Percentiles rank a stretch among this genome's conserved stretches.
Conservation (phyloP, 2,329 filamentous ascomycete genomes). For the Diaporthe capsici region DNA sequence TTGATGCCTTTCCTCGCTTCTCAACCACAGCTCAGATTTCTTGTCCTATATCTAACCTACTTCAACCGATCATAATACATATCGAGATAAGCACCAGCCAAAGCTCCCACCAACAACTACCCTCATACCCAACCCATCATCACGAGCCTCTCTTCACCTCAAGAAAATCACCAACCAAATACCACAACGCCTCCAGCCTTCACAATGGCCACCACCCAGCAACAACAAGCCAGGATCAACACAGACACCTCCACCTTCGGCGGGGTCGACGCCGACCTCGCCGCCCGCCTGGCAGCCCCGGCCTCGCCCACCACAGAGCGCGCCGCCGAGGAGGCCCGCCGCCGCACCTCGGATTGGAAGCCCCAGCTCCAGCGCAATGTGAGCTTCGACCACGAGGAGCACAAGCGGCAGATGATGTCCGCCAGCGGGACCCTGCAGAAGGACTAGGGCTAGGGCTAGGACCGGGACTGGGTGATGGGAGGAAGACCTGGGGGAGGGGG, state of each 20-base stretch:
- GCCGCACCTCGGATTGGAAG: constrained; percentile 60
- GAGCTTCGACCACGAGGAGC: constrained; percentile 69
- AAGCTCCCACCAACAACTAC: neutral
- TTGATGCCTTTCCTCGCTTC: neutral
- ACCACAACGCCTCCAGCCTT: neutral
- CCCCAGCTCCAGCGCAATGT: constrained; percentile 67
- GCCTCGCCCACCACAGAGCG: constrained; percentile 43
- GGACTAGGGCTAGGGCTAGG: constrained; percentile 39
- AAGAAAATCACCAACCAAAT: neutral
- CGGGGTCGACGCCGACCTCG: constrained; percentile 42
- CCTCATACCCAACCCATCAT: neutral
- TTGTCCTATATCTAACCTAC: neutral
- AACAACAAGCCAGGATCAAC: constrained; percentile 34
- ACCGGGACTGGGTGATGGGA: neutral
- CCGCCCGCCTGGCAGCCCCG: constrained; percentile 42
- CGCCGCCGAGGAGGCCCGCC: constrained; percentile 48
- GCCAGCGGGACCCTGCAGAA: constrained; percentile 44
- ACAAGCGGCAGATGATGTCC: constrained; percentile 66
- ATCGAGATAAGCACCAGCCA: neutral
- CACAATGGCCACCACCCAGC: constrained; percentile 35
- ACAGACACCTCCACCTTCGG: constrained; percentile 35
- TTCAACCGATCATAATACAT: neutral
- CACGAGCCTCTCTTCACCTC: neutral
- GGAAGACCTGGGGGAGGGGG: neutral
- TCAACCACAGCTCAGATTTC: neutral